These are phyloP conservation scores for Leptomonas seymouri DNA, from an alignment of 208 protist species.

Conservation along the genomic window DNA sequence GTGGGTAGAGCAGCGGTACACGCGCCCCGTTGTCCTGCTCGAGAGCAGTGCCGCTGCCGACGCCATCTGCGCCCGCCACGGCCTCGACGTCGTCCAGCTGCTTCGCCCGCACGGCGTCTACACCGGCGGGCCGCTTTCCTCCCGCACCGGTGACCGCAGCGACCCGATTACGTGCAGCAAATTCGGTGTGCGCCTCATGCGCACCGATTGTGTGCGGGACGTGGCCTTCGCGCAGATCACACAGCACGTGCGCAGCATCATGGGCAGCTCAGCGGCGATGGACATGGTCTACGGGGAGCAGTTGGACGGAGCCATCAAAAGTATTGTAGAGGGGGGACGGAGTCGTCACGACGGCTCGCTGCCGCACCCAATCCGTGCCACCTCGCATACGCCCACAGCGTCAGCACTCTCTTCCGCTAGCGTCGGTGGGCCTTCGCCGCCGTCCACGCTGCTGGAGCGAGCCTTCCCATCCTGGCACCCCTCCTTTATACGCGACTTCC, in stretches of 20 bases:
- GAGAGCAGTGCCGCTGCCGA: constrained; percentile 54
- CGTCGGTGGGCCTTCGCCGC: constrained; percentile 14
- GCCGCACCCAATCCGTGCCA: constrained; percentile 19
- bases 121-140: constrained; percentile 39
- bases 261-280: constrained; percentile 45
- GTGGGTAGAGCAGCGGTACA: constrained; percentile 72
- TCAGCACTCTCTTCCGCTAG: no score
- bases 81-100: constrained; percentile 72
- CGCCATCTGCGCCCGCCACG: constrained; percentile 48
- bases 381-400: neutral
- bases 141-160: constrained; percentile 55
- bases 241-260: constrained; percentile 40
- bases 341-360: constrained; percentile 33
- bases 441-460: constrained; percentile 63
- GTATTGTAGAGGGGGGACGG: constrained; percentile 40
- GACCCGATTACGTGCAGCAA: constrained; percentile 45
- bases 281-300: constrained; percentile 82
- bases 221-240: constrained; percentile 30
- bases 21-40: constrained; percentile 75
- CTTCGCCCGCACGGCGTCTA: constrained; percentile 69
- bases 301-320: constrained; percentile 53
- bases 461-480: constrained; percentile 61
- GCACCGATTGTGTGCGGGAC: constrained; percentile 64
- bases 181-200: constrained; percentile 78
- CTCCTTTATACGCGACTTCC: constrained; percentile 54